A percentile compares a stretch with the other conserved stretches of the same genome.
phyloP scores from a whole-genome alignment of 148 eudicot genomes.

The Chenopodium suecicum region DNA sequence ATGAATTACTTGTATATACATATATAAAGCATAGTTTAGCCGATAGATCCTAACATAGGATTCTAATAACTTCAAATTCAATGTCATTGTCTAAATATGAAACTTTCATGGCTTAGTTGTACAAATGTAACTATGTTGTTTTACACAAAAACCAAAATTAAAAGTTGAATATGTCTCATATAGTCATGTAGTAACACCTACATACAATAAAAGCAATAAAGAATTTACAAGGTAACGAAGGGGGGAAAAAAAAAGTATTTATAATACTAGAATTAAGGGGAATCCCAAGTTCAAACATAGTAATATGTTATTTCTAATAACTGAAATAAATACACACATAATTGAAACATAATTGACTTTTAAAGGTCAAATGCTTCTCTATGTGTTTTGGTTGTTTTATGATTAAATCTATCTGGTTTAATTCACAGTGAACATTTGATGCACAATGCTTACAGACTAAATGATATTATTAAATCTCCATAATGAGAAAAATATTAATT shows the following conservation, averaged over 20 bases:
- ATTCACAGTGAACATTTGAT: not conserved
- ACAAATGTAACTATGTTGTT: not conserved
- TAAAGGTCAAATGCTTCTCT: conserved; percentile 8
- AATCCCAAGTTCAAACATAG: conserved; percentile 9
- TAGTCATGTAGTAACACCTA: not conserved
- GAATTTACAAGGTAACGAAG: not conserved
- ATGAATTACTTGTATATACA: too few species aligned
- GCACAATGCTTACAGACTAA: conserved; percentile 11
- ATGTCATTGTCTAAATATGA: not conserved
- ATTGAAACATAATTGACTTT: conserved; percentile 3
- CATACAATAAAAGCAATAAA: not conserved
- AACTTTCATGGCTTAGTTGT: not conserved
- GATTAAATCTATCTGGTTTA: not conserved
- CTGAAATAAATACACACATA: conserved; percentile 2
- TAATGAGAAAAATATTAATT: conserved; percentile 35
- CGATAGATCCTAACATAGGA: not conserved
- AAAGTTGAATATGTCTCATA: not conserved
- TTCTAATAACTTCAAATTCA: not conserved
- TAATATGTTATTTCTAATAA: not conserved
- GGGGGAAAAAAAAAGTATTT: not conserved
- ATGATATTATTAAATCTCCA: conserved; percentile 32
- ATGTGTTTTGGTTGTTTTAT: not conserved
- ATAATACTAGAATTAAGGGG: not conserved
- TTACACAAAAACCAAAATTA: not conserved
- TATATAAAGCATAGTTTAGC: too few species aligned